Evolutionary conservation across 2,329 filamentous ascomycete species (phyloP), one percentile per base, ranked within the genome.

Genomic region (Remersonia thermophila): DNA sequence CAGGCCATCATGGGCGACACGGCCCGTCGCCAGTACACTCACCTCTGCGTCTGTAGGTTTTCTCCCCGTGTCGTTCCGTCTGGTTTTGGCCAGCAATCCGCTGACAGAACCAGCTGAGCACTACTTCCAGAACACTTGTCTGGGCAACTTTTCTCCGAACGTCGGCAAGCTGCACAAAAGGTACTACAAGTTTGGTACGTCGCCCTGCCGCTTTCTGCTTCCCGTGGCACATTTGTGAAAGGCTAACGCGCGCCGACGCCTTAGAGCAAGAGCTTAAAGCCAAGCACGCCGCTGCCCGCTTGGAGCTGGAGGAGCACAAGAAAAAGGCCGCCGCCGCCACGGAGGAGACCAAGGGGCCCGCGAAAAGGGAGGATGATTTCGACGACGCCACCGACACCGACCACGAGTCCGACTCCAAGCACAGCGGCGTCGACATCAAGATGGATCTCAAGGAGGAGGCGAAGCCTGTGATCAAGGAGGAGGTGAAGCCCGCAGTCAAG

Each of bases 121-220:
- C 23, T 55, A 46, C 32, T 56, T 54, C 26, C 50, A 55, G 25
- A 58, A 57, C 25, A 41, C 45, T 2, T 36, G 46, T 7, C 42
- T 46, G 7, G 33, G 40, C 10, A 41, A 40, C 1, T 47, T 45
- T 27, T 57, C 55, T 1, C 53, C 43, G 4, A 36, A 45, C 12
- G 41, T 34, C 1, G 35, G 39, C 32, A 32, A 27, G 2, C 28
- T 39, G 2, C 13, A 11, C 17, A 7, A 15, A 1, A 35, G 30
- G 23, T 44, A 42, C 16, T 38, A 14, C 23, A 20, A n/a, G 10
- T 15, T 17, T 13, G 41, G 41, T 42, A 42, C n/a, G 32, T 9
- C 6, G 1, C 8, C n/a, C 12, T 10, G 15, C 27, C 3, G 14
- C 12, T 15, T 3, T 12, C 4, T n/a, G 3, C 3, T 28, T 5